Base-by-base conservation (phyloP, 1,284 basidiomycete species). In the Phellinidium pouzarii region DNA sequence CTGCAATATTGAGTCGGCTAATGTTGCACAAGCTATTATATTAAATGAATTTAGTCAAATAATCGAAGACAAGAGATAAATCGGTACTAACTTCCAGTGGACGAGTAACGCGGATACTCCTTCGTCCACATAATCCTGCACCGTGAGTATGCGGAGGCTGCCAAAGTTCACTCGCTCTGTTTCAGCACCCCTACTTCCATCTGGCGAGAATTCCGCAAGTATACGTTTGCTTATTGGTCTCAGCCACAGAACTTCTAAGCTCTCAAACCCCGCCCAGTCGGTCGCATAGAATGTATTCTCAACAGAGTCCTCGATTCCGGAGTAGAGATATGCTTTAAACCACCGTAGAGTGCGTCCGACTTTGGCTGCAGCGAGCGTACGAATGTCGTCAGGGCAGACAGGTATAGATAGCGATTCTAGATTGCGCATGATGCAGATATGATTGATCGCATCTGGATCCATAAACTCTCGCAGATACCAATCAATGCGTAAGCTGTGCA, bases 161-260 rank as follows among this genome's bases (percentile, higher is more conserved):
- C 22, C 23, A 17, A 49, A 41, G 12, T 9, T 25, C 1, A 49
- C 22, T 17, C 19, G 25, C 48, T 41, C n/a, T 11, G 22, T n/a
- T 14, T 25, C 37, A n/a, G 3, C 41, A 17, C 7, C 22, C 31
- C 8, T 20, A 25, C 6, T 23, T 12, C 23, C 17, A 41, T 17
- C n/a, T 20, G 26, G 17, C 36, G 3, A 12, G 25, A 12, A 17
- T 2, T 8, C 31, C 22, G 17, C 19, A 20, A 23, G 37, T 3
- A 45, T 26, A 31, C 25, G 4, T 12, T 31, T 31, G 6, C 44
- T 3, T n/a, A n/a, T n/a, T 11, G 20, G 40, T 27, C 48, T 31
- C 22, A 49, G 36, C 48, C 48, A 49, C 17, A 49, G 37, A 17
- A 29, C 36, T 26, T 49, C 48, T 14, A 49, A 27, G 25, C n/a